These are phyloP conservation scores for Asterophora lycoperdoides DNA, from an alignment of 768 basidiomycete species.

Conservation along the genomic window DNA sequence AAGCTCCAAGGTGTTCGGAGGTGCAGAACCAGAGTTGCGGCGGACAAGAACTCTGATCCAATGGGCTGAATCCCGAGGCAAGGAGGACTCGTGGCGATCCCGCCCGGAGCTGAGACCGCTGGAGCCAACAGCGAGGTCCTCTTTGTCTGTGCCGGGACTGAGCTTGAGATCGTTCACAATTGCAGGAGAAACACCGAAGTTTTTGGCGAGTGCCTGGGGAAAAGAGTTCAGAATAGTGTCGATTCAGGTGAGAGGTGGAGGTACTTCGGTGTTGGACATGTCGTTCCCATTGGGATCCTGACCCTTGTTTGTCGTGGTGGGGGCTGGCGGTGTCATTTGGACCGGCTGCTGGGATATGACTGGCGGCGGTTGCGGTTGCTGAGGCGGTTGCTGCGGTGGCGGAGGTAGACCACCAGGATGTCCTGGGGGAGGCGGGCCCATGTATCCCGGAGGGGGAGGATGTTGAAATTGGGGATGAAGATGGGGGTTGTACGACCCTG, in stretches of 20 bases:
- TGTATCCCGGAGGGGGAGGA: constrained; percentile 31
- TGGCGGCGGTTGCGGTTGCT: constrained; percentile 27
- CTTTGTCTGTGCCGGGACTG: constrained; percentile 47
- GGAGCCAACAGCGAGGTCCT: constrained; percentile 77
- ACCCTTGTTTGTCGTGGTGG: constrained; percentile 50
- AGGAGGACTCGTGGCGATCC: constrained; percentile 51
- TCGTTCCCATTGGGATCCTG: constrained; percentile 79
- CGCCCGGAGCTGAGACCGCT: constrained; percentile 66
- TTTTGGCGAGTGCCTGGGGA: constrained; percentile 61
- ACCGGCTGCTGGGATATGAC: background rate
- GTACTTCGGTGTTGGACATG: constrained; percentile 64
- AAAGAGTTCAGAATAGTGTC: constrained; percentile 1
- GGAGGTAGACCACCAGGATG: constrained; percentile 24
- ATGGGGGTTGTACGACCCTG: constrained; percentile 49
- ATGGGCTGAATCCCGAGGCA: constrained; percentile 55
- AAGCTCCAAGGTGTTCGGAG: constrained; percentile 33
- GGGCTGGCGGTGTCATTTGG: constrained; percentile 21
- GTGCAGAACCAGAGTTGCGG: constrained; percentile 36
- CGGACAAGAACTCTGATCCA: constrained; percentile 58
- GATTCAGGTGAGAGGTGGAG: constrained; percentile 9
- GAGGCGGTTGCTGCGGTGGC: constrained; percentile 37
- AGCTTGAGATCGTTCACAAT: constrained; percentile 66
- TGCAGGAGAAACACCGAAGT: constrained; percentile 70
- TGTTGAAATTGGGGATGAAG: constrained; percentile 56
- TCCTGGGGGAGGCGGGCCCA: constrained; percentile 23